Conservation (phyloP, 805 yeast genomes). For the Candida nitratophila region DNA sequence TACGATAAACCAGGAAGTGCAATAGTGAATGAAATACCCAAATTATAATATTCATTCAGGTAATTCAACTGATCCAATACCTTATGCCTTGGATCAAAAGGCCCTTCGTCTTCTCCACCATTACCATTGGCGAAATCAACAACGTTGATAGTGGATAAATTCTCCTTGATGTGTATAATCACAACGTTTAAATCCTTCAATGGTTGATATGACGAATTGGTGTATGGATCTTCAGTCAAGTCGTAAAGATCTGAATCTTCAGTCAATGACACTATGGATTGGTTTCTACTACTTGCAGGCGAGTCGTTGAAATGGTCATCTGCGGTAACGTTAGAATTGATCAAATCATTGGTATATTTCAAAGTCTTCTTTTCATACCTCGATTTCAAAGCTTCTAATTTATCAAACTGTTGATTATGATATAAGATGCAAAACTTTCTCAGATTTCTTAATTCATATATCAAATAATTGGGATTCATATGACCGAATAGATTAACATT, state of each 20-base stretch:
- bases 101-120: background rate
- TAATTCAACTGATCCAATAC: conserved; percentile 43
- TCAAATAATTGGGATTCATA: conserved; percentile 58
- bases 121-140: too few species aligned
- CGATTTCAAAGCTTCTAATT: background rate
- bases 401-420: conserved; percentile 1
- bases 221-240: conserved; percentile 5
- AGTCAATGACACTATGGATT: background rate
- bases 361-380: background rate
- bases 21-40: conserved; percentile 43
- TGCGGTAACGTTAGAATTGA: background rate
- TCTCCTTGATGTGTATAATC: conserved; percentile 48
- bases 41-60: conserved; percentile 25
- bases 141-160: conserved; percentile 10
- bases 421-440: conserved; percentile 13
- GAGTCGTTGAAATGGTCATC: background rate
- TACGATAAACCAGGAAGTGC: conserved; percentile 51
- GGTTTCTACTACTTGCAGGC: background rate
- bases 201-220: conserved; percentile 21
- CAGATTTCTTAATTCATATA: conserved; percentile 43
- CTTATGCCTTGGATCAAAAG: conserved; percentile 40
- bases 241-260: background rate
- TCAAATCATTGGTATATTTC: background rate
- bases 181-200: conserved; percentile 39
- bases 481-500: conserved; percentile 67